Base-by-base conservation (phyloP, 106 monocot genomes). In the Xerophyta viscosa region DNA sequence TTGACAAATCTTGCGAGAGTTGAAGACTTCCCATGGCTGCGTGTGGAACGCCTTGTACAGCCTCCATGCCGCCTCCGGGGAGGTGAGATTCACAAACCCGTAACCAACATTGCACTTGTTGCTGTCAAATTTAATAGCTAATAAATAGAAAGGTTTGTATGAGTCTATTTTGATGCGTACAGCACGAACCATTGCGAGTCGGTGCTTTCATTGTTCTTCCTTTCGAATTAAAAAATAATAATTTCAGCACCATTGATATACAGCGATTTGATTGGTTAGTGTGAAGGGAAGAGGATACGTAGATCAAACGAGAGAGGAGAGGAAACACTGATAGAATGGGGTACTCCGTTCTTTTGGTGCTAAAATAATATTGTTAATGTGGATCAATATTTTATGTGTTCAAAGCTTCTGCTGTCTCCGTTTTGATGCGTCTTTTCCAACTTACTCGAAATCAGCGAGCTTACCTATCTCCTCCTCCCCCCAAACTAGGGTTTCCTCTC, bases 81-180 rank as follows among this genome's bases (percentile, higher is more conserved):
- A 79, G 12, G 94, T 96, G 20, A 96, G 58, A 63, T 96, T 96
- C 55, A 96, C 94, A 33, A 96, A 96, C 5, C 94, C 94, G 57
- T 96, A 96, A 5, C 94, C 94, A 4, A 96, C 94, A 61, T 96
- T 96, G 75, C 94, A 96, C 63, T 96, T 96, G 94, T 96, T 96
- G 73, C 94, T 96, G 66, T 18, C n/a, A n/a, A n/a, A n/a, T n/a
- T n/a, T n/a, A n/a, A n/a, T n/a, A n/a, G n/a, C n/a, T n/a, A n/a
- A n/a, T n/a, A n/a, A n/a, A n/a, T n/a, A n/a, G n/a, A n/a, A n/a
- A n/a, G n/a, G n/a, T n/a, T n/a, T n/a, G n/a, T n/a, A n/a, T n/a
- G n/a, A n/a, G n/a, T n/a, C n/a, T n/a, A n/a, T n/a, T n/a, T n/a
- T n/a, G n/a, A n/a, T n/a, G n/a, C n/a, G n/a, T n/a, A n/a, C n/a